phyloP scores from a whole-genome alignment of 768 basidiomycete species.

The Thelephora ganbajun region DNA sequence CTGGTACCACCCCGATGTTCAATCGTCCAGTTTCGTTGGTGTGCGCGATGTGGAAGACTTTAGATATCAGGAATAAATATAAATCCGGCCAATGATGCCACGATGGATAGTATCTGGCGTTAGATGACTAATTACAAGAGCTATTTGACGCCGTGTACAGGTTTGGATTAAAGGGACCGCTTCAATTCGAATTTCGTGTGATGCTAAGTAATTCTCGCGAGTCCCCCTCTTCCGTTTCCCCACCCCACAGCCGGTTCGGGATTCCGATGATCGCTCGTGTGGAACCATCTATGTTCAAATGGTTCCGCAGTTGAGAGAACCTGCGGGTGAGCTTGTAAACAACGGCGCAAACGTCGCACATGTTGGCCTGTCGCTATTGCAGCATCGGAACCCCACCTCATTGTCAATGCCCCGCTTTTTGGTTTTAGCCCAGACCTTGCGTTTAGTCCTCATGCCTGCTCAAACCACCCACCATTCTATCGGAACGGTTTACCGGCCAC shows the following conservation, averaged over 20 bases:
- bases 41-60: no score
- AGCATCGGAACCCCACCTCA: no score
- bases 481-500: slow-evolving; percentile 76
- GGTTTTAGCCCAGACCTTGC: slow-evolving; percentile 72
- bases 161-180: no score
- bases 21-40: no score
- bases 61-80: no score
- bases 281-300: slow-evolving; percentile 17
- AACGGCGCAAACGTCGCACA: slow-evolving; percentile 62
- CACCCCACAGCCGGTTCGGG: slow-evolving; percentile 51
- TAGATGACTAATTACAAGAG: no score
- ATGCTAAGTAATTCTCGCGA: slow-evolving; percentile 63
- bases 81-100: no score
- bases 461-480: slow-evolving; percentile 80
- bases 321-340: slow-evolving; percentile 41
- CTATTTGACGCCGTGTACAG: no score
- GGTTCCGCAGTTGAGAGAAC: neutral
- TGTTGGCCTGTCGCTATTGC: slow-evolving; percentile 73
- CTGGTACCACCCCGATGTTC: no score
- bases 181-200: slow-evolving; percentile 65
- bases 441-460: slow-evolving; percentile 73
- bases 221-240: neutral
- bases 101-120: no score
- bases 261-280: slow-evolving; percentile 72
- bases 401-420: no score